phyloP scores from a whole-genome alignment of 78 protist genomes.

The Emiliania huxleyi region DNA sequence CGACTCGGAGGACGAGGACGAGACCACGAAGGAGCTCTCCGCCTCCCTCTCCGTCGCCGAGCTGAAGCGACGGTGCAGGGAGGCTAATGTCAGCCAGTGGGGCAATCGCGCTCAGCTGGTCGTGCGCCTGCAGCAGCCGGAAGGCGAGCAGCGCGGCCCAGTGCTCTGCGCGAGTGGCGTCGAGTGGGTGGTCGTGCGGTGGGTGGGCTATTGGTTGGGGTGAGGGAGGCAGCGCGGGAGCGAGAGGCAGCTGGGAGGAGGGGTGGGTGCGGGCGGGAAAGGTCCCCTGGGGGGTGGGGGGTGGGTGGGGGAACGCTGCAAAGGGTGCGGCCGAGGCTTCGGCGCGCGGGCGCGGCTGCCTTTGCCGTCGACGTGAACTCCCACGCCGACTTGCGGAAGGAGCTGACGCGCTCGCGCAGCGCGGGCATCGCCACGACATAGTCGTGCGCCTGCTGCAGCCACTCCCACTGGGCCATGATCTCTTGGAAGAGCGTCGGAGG shows the following conservation, averaged over 20 bases:
- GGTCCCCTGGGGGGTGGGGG: too few species aligned
- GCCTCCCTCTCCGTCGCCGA: too few species aligned
- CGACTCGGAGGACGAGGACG: too few species aligned
- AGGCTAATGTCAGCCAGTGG: too few species aligned
- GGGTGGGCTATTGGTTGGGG: too few species aligned
- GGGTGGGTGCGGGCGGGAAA: too few species aligned
- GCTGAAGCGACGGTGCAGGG: too few species aligned
- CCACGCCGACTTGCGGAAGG: background rate
- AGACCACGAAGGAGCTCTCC: too few species aligned
- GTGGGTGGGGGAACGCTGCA: too few species aligned
- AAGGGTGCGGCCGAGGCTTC: background rate
- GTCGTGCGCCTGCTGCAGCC: background rate
- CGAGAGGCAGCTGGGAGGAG: too few species aligned
- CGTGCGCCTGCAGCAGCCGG: background rate
- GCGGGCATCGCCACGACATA: background rate
- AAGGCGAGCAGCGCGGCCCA: background rate
- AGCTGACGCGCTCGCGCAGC: background rate
- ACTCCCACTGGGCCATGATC: background rate
- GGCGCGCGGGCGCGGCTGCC: background rate
- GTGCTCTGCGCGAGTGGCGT: background rate
- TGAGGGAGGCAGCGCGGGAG: too few species aligned
- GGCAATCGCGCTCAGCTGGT: too few species aligned
- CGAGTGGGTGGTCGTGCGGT: background rate
- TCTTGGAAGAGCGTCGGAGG: background rate
- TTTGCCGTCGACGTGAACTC: background rate